A percentile compares a stretch with the other conserved stretches of the same genome.
phyloP scores from a whole-genome alignment of 768 basidiomycete genomes.

The Suillus subalutaceus region DNA sequence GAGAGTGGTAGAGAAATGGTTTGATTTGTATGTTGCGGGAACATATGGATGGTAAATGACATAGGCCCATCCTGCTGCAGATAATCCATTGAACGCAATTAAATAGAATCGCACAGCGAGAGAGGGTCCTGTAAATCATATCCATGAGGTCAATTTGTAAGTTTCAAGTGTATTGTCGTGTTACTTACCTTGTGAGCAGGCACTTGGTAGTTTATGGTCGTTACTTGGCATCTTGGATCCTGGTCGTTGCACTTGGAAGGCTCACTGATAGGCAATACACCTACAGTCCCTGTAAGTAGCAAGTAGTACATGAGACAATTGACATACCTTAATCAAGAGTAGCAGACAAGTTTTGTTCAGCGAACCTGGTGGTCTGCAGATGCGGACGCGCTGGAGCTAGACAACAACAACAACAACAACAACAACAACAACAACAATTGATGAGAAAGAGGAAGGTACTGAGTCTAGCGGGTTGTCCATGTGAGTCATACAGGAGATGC shows the following conservation, averaged over 20 bases:
- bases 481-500: no score
- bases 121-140: slow-evolving; percentile 4
- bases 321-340: no score
- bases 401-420: no score
- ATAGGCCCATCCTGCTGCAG: slow-evolving; percentile 74
- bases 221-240: neutral
- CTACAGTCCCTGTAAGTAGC: no score
- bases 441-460: no score
- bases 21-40: slow-evolving; percentile 51
- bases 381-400: no score
- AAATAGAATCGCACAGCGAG: slow-evolving; percentile 52
- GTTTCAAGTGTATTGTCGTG: neutral
- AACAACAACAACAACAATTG: no score
- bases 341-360: no score
- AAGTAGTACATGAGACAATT: no score
- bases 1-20: no score
- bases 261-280: neutral
- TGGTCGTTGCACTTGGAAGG: neutral
- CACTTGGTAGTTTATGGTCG: neutral
- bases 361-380: no score
- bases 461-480: no score
- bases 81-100: slow-evolving; percentile 75
- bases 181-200: slow-evolving; percentile 12
- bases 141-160: neutral
- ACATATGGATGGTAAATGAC: slow-evolving; percentile 53